Evolutionary conservation across 2,329 filamentous ascomycete species (phyloP), one percentile per base, ranked within the genome.

Genomic region (Diplodia seriata): DNA sequence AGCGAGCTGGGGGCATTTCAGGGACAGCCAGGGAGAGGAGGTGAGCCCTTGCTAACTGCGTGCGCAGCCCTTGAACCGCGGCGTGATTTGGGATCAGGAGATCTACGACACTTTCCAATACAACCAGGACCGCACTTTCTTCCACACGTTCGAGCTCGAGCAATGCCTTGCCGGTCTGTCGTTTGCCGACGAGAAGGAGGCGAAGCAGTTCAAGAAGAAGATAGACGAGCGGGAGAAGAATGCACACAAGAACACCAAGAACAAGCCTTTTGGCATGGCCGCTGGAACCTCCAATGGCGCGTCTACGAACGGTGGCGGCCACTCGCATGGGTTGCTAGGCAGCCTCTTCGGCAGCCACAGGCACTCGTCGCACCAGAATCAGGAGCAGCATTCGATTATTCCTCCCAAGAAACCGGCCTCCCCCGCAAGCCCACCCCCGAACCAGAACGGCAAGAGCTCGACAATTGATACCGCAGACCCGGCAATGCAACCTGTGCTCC

Each of bases 111-210:
- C 89, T 62, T 98, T 97, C 85, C 85, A 86, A 71, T 99, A 98
- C 84, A 97, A 97, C 81, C 94, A 97, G 77, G 95, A 99, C 78
- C 90, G 95, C 70, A 94, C 92, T 69, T 99, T 97, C 82, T 99
- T 99, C 81, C 94, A 98, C 81, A 93, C 92, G 6, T 99, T 99
- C 77, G 95, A 99, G 82, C 86, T 97, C 67, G 94, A 98, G 80
- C 89, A 96, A 71, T 98, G 93, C 75, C 83, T 96, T 69, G 95
- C 93, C 6, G 95, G 90, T 0, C 82, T 99, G 69, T 97, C 93
- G 29, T 99, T 99, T 75, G 89, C 91, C 70, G 95, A 98, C 79
- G 95, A 98, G 83, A 98, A 97, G 81, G 95, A 99, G 82, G 95
- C 95, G 40, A 96, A 92, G 81, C 91, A 92, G 69, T 98, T 99